phyloP scores from a whole-genome alignment of 257 asterid genomes.

The Solanum gandarillasii region DNA sequence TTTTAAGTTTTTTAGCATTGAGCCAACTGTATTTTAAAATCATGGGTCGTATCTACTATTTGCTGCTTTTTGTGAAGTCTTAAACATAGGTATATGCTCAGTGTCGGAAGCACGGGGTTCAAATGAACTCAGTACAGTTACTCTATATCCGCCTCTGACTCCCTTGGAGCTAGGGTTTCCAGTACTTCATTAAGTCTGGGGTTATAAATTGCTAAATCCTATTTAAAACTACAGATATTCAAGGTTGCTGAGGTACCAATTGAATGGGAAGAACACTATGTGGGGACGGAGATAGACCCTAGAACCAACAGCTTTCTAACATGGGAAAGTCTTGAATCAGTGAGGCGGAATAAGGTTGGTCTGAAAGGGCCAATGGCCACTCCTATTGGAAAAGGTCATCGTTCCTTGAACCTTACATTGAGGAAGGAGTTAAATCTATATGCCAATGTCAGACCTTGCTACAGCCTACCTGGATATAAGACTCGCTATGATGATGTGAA shows the following conservation, averaged over 20 bases:
- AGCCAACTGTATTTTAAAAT: not conserved
- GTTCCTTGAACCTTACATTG: slow-evolving; percentile 89
- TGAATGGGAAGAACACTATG: slow-evolving; percentile 96
- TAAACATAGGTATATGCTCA: not conserved
- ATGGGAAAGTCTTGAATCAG: slow-evolving; percentile 97
- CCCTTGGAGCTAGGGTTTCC: not conserved
- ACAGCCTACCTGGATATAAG: slow-evolving; percentile 93
- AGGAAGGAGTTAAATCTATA: slow-evolving; percentile 89
- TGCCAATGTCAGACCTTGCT: slow-evolving; percentile 96
- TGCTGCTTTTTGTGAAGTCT: not conserved
- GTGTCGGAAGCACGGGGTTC: not conserved
- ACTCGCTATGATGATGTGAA: slow-evolving; percentile 84
- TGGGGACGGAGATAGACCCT: slow-evolving; percentile 81
- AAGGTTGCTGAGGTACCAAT: slow-evolving; percentile 78
- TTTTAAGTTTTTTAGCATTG: not conserved
- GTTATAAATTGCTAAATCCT: not conserved
- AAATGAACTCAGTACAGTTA: not conserved
- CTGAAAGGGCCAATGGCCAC: slow-evolving; percentile 98
- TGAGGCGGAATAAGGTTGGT: slow-evolving; percentile 76
- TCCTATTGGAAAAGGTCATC: slow-evolving; percentile 94
- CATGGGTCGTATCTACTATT: not conserved
- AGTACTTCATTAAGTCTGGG: not conserved
- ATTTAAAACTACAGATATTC: slow-evolving; percentile 38
- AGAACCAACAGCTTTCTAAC: slow-evolving; percentile 93
- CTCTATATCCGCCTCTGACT: not conserved